phyloP scores from a whole-genome alignment of 805 yeast genomes.

The Candida montana region DNA sequence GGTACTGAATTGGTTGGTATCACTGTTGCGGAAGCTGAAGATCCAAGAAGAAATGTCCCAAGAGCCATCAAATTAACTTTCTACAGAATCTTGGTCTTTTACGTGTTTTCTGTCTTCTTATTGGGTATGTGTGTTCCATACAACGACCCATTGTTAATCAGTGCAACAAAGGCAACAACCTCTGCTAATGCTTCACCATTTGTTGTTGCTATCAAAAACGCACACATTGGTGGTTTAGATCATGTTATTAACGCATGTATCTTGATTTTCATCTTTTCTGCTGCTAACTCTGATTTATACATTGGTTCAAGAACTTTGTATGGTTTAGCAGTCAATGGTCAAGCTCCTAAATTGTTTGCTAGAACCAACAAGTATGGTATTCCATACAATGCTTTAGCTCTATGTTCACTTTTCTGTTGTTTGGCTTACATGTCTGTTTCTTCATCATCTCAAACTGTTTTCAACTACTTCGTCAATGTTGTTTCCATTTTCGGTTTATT shows the following conservation, averaged over 20 bases:
- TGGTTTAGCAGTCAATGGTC: slow-evolving; percentile 66
- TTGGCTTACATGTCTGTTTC: slow-evolving; percentile 70
- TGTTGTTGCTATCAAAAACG: slow-evolving; percentile 71
- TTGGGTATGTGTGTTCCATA: slow-evolving; percentile 67
- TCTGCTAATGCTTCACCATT: slow-evolving; percentile 78
- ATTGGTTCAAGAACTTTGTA: slow-evolving; percentile 72
- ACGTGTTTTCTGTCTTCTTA: slow-evolving; percentile 53
- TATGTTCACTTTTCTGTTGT: slow-evolving; percentile 47
- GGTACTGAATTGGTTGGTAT: slow-evolving; percentile 70
- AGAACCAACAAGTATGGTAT: slow-evolving; percentile 66
- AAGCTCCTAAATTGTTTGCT: slow-evolving; percentile 65
- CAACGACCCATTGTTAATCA: slow-evolving; percentile 41
- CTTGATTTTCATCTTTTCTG: slow-evolving; percentile 71
- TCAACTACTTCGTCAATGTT: slow-evolving; percentile 67
- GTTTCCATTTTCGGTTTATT: slow-evolving; percentile 71
- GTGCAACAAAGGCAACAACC: slow-evolving; percentile 43
- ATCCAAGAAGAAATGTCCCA: slow-evolving; percentile 65
- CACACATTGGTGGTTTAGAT: slow-evolving; percentile 60
- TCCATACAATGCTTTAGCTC: slow-evolving; percentile 52
- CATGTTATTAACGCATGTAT: slow-evolving; percentile 76
- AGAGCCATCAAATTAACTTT: slow-evolving; percentile 66
- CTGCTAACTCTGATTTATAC: slow-evolving; percentile 75
- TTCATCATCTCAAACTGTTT: slow-evolving; percentile 48
- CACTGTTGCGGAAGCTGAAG: slow-evolving; percentile 68
- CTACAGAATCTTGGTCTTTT: slow-evolving; percentile 62